Evolutionary conservation across 1,284 basidiomycete genomes (phyloP), one percentile per base, ranked within the genome.

Genomic region (Ustilago trichophora): DNA sequence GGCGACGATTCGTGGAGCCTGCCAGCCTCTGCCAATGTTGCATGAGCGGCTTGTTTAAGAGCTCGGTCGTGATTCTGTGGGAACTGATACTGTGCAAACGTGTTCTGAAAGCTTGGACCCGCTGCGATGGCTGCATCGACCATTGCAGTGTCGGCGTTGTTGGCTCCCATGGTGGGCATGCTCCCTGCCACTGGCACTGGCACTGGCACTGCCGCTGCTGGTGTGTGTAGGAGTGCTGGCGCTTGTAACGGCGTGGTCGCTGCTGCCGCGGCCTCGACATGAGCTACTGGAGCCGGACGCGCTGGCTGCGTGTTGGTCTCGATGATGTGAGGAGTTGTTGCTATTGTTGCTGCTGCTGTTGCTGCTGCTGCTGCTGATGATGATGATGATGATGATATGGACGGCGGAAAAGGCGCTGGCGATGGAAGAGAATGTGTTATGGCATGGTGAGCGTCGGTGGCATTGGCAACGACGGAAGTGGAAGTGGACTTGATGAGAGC

Each of bases 71-170:
- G 44, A 21, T 56, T 50, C 38, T 69, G 66, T 12, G 66, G 66
- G 27, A 52, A 59, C 32, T 69, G 66, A 27, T 64, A 69, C 22
- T 59, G 66, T 19, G 66, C 66, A 21, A 69, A 64, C 0, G 66
- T 69, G 37, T 69, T 69, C 29, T 64, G 55, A n/a, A 64, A 69
- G 52, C 48, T 55, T 10, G 55, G 36, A 3, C 37, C 59, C 3
- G 31, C 15, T 32, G 35, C 42, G 6, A 26, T 11, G 12, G 32
- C 22, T 25, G 42, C 8, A 16, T 56, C 44, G 15, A 49, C 34
- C 4, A 35, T 8, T 37, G 54, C 13, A 4, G 53, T n/a, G n/a
- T n/a, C 10, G 34, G 27, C 18, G 18, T 26, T 45, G 27, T 47
- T 24, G 4, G 18, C 9, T 5, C 21, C 9, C 6, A 37, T 12